Conservation (phyloP, 352 stramenopile species). For the Phytophthora megakarya region DNA sequence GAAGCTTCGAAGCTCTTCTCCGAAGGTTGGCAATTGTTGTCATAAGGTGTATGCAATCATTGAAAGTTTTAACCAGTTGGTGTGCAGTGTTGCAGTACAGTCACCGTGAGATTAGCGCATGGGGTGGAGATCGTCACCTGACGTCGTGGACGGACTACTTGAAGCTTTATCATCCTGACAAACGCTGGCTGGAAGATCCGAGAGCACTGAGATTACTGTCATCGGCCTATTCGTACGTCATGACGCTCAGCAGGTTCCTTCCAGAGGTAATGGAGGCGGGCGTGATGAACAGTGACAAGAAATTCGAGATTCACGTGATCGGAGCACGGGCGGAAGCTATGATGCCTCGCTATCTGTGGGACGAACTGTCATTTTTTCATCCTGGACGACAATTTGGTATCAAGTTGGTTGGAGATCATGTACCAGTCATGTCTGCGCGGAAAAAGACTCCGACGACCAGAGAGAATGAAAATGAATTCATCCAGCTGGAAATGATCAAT, state of each 20-base stretch:
- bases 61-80: neutral
- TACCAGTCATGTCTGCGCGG: conserved; percentile 40
- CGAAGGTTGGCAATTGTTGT: conserved; percentile 36
- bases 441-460: conserved; percentile 25
- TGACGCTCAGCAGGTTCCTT: conserved; percentile 62
- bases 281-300: conserved; percentile 1
- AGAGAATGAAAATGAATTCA: conserved; percentile 16
- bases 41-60: conserved; percentile 3
- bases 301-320: conserved; percentile 54
- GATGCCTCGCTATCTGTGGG: conserved; percentile 76
- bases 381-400: conserved; percentile 43
- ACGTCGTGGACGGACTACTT: conserved; percentile 55
- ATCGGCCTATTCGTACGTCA: conserved; percentile 70
- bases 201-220: conserved; percentile 57
- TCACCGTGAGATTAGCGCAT: conserved; percentile 26
- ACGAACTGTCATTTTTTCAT: conserved; percentile 56
- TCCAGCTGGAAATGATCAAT: conserved; percentile 50
- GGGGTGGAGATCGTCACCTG: conserved; percentile 12
- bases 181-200: conserved; percentile 37
- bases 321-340: conserved; percentile 74
- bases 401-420: conserved; percentile 71
- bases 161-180: conserved; percentile 42
- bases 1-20: conserved; percentile 52
- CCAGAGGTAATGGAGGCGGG: conserved; percentile 22
- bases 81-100: conserved; percentile 38